These are phyloP conservation scores for Akanthomyces uredinophilus DNA, from an alignment of 2,329 filamentous ascomycete genomes.

Conservation along the genomic window DNA sequence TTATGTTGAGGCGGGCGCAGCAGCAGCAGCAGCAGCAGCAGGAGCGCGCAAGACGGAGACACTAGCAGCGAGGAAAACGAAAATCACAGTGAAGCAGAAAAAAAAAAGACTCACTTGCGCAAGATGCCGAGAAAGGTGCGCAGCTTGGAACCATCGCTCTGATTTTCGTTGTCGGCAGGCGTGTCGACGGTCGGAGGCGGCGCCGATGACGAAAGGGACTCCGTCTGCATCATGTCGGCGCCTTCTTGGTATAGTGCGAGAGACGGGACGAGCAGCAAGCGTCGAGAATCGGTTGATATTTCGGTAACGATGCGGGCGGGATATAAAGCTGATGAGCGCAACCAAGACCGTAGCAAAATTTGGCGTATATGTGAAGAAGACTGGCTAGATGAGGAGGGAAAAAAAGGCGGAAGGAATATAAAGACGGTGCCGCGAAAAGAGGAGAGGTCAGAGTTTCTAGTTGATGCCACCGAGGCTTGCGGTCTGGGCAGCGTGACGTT, in stretches of 20 bases:
- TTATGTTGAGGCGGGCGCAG: conserved; percentile 11
- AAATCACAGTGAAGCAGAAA: conserved; percentile 1
- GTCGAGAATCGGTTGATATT: not conserved
- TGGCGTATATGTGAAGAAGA: not conserved
- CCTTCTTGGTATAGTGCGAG: not conserved
- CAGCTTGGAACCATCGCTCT: conserved; percentile 81
- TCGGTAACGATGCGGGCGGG: not conserved
- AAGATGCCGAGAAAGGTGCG: conserved; percentile 84
- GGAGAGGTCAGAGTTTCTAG: conserved; percentile 6
- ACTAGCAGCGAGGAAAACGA: not conserved
- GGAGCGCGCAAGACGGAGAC: not conserved
- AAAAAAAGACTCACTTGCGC: conserved; percentile 61
- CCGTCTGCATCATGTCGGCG: conserved; percentile 16
- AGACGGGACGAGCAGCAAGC: not conserved
- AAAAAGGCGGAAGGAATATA: conserved; percentile 3
- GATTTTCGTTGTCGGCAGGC: conserved; percentile 36
- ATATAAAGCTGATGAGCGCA: not conserved
- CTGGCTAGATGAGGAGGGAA: not conserved
- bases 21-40: conserved; percentile 8
- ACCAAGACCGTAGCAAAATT: not conserved
- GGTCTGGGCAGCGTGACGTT: conserved; percentile 10
- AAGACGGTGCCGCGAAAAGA: conserved; percentile 6
- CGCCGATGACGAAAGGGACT: conserved; percentile 35
- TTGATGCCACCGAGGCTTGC: conserved; percentile 8
- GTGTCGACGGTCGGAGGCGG: conserved; percentile 27